Conservation (phyloP, 2,329 filamentous ascomycete genomes). For the Talaromyces sp. region DNA sequence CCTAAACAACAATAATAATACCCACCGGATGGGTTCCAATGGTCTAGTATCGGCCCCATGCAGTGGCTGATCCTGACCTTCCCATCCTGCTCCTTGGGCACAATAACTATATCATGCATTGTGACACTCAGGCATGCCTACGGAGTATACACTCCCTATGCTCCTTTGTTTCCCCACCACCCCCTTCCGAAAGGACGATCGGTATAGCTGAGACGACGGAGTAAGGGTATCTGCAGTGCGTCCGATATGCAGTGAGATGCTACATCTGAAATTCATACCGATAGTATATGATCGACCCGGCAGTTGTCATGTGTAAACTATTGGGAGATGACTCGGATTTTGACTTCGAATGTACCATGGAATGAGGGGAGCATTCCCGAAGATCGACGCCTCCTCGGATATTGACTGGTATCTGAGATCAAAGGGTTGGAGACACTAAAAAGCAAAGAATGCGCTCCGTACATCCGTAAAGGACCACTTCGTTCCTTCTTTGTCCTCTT, state of each 20-base stretch:
- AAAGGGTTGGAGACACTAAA: background rate
- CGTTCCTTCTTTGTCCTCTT: too few relatives aligned
- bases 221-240: constrained; percentile 1
- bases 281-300: background rate
- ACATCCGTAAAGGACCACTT: too few relatives aligned
- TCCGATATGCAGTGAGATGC: constrained; percentile 24
- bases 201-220: constrained; percentile 19
- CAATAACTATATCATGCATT: constrained; percentile 1
- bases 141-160: background rate
- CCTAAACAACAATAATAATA: background rate
- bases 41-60: constrained; percentile 6
- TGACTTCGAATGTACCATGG: constrained; percentile 1
- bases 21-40: background rate
- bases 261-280: constrained; percentile 7
- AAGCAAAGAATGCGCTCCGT: background rate
- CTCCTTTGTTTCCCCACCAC: background rate
- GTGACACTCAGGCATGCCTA: constrained; percentile 21
- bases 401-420: background rate
- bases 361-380: constrained; percentile 5
- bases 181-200: constrained; percentile 13
- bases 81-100: background rate
- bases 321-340: constrained; percentile 2
- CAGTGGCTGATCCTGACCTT: constrained; percentile 24
- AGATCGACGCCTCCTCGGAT: constrained; percentile 2
- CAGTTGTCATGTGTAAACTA: constrained; percentile 6